phyloP scores from a whole-genome alignment of 495 filamentous ascomycete species.

The Penicillium lagena region DNA sequence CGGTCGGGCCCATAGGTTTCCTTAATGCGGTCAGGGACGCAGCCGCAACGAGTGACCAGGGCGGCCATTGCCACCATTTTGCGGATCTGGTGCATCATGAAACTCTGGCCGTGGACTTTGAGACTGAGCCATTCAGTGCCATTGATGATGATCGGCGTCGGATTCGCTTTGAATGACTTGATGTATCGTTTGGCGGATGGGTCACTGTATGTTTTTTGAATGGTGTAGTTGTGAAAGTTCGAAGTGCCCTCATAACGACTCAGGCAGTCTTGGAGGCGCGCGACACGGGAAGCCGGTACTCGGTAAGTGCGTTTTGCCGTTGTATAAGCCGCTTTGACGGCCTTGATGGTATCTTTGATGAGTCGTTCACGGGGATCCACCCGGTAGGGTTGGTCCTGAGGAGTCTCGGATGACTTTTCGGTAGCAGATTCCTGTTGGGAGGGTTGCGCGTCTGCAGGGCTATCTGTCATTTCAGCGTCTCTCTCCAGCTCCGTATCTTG shows the following conservation, averaged over 20 bases:
- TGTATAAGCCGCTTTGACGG: constrained; percentile 71
- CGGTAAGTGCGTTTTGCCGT: constrained; percentile 75
- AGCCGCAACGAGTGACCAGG: constrained; percentile 75
- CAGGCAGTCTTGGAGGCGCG: constrained; percentile 65
- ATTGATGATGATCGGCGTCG: constrained; percentile 71
- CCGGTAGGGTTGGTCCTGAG: constrained; percentile 9
- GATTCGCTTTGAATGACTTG: constrained; percentile 73
- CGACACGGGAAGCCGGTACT: constrained; percentile 62
- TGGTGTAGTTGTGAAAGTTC: constrained; percentile 95
- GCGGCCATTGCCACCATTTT: constrained; percentile 96
- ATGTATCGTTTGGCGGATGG: constrained; percentile 81
- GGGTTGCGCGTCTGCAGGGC: constrained; percentile 5
- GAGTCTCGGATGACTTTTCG: background rate
- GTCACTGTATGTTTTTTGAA: constrained; percentile 74
- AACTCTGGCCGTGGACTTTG: constrained; percentile 93
- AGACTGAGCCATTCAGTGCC: constrained; percentile 92
- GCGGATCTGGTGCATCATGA: constrained; percentile 99
- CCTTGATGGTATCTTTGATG: constrained; percentile 58
- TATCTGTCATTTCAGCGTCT: constrained; percentile 2
- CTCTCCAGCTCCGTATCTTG: constrained; percentile 4
- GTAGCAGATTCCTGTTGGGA: constrained; percentile 5
- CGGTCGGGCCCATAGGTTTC: constrained; percentile 60
- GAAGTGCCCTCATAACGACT: constrained; percentile 68
- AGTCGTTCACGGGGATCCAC: constrained; percentile 20
- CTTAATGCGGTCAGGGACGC: constrained; percentile 54